Evolutionary conservation across 495 filamentous ascomycete genomes (phyloP).

Genomic region (Trichocladium uniseriatum): DNA sequence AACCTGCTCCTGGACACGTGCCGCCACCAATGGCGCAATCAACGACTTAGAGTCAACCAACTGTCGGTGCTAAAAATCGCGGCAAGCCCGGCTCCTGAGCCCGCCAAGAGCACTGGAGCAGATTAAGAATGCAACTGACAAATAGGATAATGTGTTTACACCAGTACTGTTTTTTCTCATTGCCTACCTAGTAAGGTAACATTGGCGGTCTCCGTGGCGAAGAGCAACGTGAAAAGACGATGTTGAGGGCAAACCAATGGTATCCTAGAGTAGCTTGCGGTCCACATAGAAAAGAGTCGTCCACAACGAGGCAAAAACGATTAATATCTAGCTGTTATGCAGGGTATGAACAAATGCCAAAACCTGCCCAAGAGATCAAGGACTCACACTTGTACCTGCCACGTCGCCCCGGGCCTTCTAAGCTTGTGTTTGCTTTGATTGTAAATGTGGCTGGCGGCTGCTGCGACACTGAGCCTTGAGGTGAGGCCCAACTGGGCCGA

Average conservation of each 20-base stretch:
- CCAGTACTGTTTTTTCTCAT: slow-evolving; percentile 27
- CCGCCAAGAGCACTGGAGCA: slow-evolving; percentile 22
- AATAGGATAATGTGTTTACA: slow-evolving; percentile 22
- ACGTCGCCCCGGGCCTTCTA: neutral
- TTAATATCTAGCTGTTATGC: too few relatives aligned
- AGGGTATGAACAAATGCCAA: too few relatives aligned
- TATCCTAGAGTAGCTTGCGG: slow-evolving; percentile 17
- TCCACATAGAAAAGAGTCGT: too few relatives aligned
- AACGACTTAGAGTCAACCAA: slow-evolving; percentile 13
- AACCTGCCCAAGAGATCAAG: too few relatives aligned
- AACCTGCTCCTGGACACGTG: slow-evolving; percentile 20
- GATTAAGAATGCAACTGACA: slow-evolving; percentile 21
- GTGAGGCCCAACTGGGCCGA: slow-evolving; percentile 19
- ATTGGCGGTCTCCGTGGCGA: slow-evolving; percentile 16
- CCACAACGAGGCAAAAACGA: too few relatives aligned
- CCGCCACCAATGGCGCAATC: slow-evolving; percentile 18
- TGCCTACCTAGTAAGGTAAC: slow-evolving; percentile 19
- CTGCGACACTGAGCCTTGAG: too few relatives aligned
- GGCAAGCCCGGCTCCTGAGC: slow-evolving; percentile 18
- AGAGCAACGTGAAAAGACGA: slow-evolving; percentile 15
- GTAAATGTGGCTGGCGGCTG: slow-evolving; percentile 15
- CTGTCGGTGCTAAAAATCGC: slow-evolving; percentile 13
- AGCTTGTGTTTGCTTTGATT: slow-evolving; percentile 6
- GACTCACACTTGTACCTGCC: neutral
- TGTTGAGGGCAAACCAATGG: slow-evolving; percentile 18